These are phyloP conservation scores for Orbilia javanica DNA, from an alignment of 2,329 filamentous ascomycete genomes.

Conservation along the genomic window DNA sequence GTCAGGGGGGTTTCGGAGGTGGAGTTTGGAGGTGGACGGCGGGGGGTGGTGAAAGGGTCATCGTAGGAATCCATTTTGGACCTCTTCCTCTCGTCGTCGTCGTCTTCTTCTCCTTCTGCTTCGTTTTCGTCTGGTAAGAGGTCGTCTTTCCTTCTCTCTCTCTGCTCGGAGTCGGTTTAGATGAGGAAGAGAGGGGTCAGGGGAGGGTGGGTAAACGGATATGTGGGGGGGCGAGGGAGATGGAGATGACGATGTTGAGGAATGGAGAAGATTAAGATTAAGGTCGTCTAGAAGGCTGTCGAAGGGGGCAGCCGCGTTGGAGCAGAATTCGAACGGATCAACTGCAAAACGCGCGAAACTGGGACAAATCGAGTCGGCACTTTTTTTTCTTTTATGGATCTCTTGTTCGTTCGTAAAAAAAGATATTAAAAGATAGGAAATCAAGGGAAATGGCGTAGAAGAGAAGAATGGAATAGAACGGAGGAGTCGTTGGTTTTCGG, in stretches of 20 bases:
- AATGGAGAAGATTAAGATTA: conserved; percentile 24
- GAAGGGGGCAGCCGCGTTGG: conserved; percentile 13
- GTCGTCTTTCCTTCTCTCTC: not conserved
- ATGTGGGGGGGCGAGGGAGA: not conserved
- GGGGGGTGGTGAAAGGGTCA: conserved; percentile 61
- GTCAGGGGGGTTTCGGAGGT: conserved; percentile 69
- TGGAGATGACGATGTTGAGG: not conserved
- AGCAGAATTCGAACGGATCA: not conserved
- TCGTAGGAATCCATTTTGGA: conserved; percentile 51
- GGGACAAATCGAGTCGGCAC: not conserved
- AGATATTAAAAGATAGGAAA: no score
- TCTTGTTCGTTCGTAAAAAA: no score
- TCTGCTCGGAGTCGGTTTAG: not conserved
- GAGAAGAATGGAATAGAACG: not conserved
- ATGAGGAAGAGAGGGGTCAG: conserved; percentile 19
- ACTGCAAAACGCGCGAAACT: not conserved
- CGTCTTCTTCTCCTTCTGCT: not conserved
- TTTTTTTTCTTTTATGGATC: not conserved
- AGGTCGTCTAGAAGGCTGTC: conserved; percentile 9
- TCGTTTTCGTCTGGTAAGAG: not conserved
- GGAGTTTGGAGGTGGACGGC: conserved; percentile 31
- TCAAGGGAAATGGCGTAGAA: not conserved
- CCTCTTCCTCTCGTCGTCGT: not conserved
- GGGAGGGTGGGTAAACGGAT: not conserved
- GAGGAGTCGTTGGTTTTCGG: not conserved